Evolutionary conservation across 1,284 basidiomycete genomes (phyloP).

Genomic region (Singerocomus rubriflavus): DNA sequence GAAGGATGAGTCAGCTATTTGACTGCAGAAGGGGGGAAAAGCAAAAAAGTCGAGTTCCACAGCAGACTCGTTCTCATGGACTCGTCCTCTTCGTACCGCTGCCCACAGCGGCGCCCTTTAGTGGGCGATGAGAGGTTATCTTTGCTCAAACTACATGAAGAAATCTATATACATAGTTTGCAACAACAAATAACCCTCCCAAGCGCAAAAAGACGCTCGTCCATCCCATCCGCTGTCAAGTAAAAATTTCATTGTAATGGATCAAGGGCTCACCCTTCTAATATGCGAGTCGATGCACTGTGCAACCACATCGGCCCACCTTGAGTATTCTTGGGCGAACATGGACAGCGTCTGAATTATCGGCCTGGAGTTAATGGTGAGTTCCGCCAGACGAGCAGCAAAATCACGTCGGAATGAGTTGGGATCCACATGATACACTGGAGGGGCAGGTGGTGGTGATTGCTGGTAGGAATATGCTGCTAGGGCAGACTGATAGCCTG

Average conservation of each 20-base stretch:
- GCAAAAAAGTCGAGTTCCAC: constrained; percentile 23
- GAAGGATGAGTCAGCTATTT: constrained; percentile 62
- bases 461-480: constrained; percentile 49
- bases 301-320: constrained; percentile 79
- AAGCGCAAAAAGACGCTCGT: constrained; percentile 24
- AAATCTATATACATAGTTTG: constrained; percentile 37
- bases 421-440: constrained; percentile 62
- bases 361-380: constrained; percentile 94
- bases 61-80: constrained; percentile 26
- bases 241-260: constrained; percentile 16
- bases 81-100: constrained; percentile 35
- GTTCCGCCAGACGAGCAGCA: constrained; percentile 70
- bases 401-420: constrained; percentile 81
- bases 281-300: constrained; percentile 90
- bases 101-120: constrained; percentile 31
- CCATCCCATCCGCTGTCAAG: constrained; percentile 30
- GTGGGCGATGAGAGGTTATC: constrained; percentile 35
- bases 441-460: constrained; percentile 44
- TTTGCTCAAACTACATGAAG: constrained; percentile 40
- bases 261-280: constrained; percentile 69
- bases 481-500: constrained; percentile 41
- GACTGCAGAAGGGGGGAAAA: constrained; percentile 27
- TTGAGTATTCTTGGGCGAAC: constrained; percentile 85
- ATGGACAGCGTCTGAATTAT: constrained; percentile 95
- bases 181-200: constrained; percentile 27